Percentiles rank a stretch among this genome's conserved stretches.
Conservation (phyloP, 306 rosid genomes). For the Vigna reflexopilosa region DNA sequence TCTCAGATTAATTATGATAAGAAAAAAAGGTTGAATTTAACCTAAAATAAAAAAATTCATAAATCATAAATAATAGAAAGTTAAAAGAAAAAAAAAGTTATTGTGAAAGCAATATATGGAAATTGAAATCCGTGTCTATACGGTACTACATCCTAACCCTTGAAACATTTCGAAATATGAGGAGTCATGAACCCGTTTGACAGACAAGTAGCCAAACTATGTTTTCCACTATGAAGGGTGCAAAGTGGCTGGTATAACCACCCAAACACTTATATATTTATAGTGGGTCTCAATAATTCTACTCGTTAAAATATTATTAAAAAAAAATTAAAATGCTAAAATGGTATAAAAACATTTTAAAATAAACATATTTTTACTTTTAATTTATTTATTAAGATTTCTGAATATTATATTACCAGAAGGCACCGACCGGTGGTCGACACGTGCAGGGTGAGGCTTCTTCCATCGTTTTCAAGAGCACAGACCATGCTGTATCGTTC, state of each 20-base stretch:
- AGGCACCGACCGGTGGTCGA: neutral
- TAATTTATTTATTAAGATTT: too few relatives aligned
- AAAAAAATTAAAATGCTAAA: too few relatives aligned
- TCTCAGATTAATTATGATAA: too few relatives aligned
- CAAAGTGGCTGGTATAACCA: slow-evolving; percentile 46
- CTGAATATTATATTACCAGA: neutral
- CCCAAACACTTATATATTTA: slow-evolving; percentile 14
- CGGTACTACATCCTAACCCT: neutral
- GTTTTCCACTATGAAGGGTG: slow-evolving; percentile 30
- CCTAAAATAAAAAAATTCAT: neutral
- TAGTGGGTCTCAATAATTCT: too few relatives aligned
- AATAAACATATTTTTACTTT: too few relatives aligned
- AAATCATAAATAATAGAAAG: neutral
- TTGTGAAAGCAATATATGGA: too few relatives aligned
- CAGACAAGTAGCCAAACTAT: slow-evolving; percentile 34
- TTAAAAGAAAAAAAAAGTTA: too few relatives aligned
- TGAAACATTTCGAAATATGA: slow-evolving; percentile 9
- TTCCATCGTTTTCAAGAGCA: neutral
- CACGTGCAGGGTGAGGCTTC: neutral
- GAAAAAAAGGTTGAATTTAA: neutral
- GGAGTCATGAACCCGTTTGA: slow-evolving; percentile 12
- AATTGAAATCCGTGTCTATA: too few relatives aligned
- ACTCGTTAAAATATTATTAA: too few relatives aligned
- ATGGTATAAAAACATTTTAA: too few relatives aligned
- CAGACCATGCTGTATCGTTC: neutral